These are phyloP conservation scores for Syzygium oleosum DNA, from an alignment of 345 rosid genomes.

Conservation along the genomic window DNA sequence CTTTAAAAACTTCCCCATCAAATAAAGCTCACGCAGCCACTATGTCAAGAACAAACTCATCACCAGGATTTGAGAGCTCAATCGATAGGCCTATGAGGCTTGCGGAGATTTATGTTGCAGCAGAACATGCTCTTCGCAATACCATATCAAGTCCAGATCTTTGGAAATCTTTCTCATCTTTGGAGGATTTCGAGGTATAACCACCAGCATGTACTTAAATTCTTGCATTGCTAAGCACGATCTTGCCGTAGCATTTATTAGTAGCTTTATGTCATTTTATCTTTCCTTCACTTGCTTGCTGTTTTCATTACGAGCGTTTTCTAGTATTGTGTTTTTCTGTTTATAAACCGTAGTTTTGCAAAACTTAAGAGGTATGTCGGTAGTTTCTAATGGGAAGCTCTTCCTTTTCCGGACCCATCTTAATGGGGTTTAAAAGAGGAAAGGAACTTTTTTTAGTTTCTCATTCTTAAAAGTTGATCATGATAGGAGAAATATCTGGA, in stretches of 20 bases:
- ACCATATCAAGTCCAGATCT: conserved; percentile 71
- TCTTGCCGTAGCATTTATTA: background rate
- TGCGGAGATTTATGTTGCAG: conserved; percentile 91
- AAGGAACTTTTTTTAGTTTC: background rate
- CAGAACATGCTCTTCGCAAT: conserved; percentile 69
- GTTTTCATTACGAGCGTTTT: background rate
- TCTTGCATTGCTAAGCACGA: background rate
- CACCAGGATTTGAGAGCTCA: conserved; percentile 81
- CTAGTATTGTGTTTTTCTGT: background rate
- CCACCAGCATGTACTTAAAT: background rate
- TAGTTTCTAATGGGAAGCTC: background rate
- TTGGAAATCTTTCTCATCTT: conserved; percentile 66
- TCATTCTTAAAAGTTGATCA: background rate
- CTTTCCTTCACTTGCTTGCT: background rate
- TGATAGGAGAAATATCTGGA: conserved; percentile 83
- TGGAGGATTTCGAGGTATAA: conserved; percentile 80
- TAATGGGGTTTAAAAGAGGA: background rate
- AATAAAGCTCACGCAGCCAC: conserved; percentile 33
- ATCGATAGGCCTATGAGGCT: conserved; percentile 92
- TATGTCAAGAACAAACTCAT: conserved; percentile 70
- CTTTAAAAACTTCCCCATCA: conserved; percentile 19
- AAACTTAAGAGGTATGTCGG: background rate
- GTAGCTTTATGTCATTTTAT: background rate
- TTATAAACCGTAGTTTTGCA: background rate
- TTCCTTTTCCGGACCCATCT: background rate